Evolutionary conservation across 2,329 filamentous ascomycete genomes (phyloP).

Genomic region (Lasiodiplodia theobromae): DNA sequence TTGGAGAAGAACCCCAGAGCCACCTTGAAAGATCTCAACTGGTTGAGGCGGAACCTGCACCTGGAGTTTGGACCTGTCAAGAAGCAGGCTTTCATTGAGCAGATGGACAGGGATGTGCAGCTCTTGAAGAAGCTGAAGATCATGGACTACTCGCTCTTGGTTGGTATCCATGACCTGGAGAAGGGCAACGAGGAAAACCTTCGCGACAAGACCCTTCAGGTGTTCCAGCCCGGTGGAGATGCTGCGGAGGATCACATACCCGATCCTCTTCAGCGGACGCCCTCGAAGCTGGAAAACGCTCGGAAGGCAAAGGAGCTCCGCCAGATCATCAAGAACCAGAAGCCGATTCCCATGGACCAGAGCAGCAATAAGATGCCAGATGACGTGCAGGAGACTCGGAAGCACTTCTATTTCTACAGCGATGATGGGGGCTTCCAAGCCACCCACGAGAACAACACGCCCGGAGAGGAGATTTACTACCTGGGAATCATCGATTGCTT

Average conservation of each 20-base stretch:
- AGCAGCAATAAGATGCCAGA: slow-evolving; percentile 87
- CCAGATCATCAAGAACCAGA: slow-evolving; percentile 90
- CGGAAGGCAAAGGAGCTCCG: slow-evolving; percentile 90
- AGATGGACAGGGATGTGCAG: slow-evolving; percentile 85
- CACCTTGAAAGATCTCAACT: slow-evolving; percentile 96
- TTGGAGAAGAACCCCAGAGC: slow-evolving; percentile 88
- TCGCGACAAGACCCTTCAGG: slow-evolving; percentile 85
- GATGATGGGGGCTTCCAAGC: slow-evolving; percentile 94
- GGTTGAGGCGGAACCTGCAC: slow-evolving; percentile 84
- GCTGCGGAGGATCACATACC: slow-evolving; percentile 61
- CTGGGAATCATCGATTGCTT: slow-evolving; percentile 98
- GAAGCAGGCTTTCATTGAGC: slow-evolving; percentile 85
- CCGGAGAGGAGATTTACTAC: slow-evolving; percentile 95
- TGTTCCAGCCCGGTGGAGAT: slow-evolving; percentile 87
- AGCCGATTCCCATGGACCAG: slow-evolving; percentile 90
- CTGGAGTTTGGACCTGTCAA: slow-evolving; percentile 90
- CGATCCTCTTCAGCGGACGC: slow-evolving; percentile 81
- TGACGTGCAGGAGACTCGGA: slow-evolving; percentile 71
- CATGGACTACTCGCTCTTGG: slow-evolving; percentile 97
- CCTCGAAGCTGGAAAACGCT: slow-evolving; percentile 89
- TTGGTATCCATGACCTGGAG: slow-evolving; percentile 90
- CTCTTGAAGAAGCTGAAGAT: slow-evolving; percentile 89
- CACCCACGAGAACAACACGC: slow-evolving; percentile 85
- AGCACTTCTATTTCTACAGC: slow-evolving; percentile 85
- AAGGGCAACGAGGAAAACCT: slow-evolving; percentile 96